Conservation (phyloP, 106 monocot species). For the Phalaenopsis equestris region DNA sequence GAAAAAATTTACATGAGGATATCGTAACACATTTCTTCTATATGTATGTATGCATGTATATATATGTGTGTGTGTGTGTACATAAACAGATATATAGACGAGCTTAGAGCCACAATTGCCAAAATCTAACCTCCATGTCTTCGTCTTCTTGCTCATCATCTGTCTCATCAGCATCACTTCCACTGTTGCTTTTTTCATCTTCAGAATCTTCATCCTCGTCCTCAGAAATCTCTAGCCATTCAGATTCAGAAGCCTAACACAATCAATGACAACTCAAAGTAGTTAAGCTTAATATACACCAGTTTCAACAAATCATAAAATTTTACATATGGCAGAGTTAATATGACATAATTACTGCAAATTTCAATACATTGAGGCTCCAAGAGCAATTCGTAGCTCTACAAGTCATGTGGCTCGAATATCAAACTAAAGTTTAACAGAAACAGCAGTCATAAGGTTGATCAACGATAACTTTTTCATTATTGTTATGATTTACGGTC, state of each 20-base stretch:
- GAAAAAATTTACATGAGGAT: too few relatives aligned
- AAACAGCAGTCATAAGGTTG: not conserved
- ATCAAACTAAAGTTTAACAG: not conserved
- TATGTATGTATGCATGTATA: too few relatives aligned
- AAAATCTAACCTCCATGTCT: slow-evolving; percentile 36
- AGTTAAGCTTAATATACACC: not conserved
- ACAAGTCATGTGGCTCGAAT: not conserved
- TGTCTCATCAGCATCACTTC: slow-evolving; percentile 36
- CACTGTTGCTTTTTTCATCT: slow-evolving; percentile 43
- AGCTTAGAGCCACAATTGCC: not conserved
- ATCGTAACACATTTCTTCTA: too few relatives aligned
- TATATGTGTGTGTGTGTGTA: not conserved
- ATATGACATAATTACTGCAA: not conserved
- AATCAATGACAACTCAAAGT: not conserved
- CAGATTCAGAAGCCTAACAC: slow-evolving; percentile 77
- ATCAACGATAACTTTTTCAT: not conserved
- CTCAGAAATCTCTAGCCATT: slow-evolving; percentile 89
- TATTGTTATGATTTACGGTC: not conserved
- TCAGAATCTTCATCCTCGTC: slow-evolving; percentile 64
- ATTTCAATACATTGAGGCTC: not conserved
- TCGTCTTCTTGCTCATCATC: slow-evolving; percentile 55
- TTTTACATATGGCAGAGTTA: not conserved
- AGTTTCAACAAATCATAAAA: not conserved
- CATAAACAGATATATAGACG: not conserved
- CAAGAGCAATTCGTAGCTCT: not conserved